Conservation (phyloP, 306 rosid genomes). For the Boehmeria nivea region DNA sequence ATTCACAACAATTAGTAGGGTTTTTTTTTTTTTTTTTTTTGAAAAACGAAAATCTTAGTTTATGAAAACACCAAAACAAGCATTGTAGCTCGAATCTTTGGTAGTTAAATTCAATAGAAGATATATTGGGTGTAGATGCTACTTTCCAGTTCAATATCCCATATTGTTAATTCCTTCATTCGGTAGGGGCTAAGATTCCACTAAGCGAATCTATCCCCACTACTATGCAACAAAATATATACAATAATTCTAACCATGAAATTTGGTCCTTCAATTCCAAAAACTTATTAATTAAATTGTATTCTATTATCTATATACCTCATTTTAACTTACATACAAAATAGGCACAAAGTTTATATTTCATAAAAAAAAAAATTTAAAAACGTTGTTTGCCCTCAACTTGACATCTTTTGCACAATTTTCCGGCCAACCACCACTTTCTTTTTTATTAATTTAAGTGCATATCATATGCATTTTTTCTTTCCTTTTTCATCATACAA, state of each 20-base stretch:
- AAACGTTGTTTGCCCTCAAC: too few relatives aligned
- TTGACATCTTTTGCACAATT: too few relatives aligned
- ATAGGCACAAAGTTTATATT: too few relatives aligned
- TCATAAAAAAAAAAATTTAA: too few relatives aligned
- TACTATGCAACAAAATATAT: constrained; percentile 6
- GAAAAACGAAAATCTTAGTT: neutral
- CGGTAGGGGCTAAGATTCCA: constrained; percentile 1
- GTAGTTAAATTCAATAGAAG: constrained; percentile 13
- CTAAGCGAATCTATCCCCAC: constrained; percentile 7
- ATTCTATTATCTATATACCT: neutral
- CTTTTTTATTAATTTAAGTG: too few relatives aligned
- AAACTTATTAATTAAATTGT: neutral
- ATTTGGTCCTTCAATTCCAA: too few relatives aligned
- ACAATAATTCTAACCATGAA: too few relatives aligned
- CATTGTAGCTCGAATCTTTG: neutral
- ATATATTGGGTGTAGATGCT: constrained; percentile 3
- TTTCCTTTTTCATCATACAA: too few relatives aligned
- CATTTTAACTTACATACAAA: neutral
- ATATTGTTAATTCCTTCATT: neutral
- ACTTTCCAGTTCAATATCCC: constrained; percentile 11
- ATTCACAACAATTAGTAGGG: constrained; percentile 14
- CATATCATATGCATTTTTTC: too few relatives aligned
- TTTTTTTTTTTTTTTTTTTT: neutral
- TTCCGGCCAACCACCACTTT: too few relatives aligned
- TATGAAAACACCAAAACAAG: too few relatives aligned